Conservation (phyloP, 768 basidiomycete genomes). For the Brasilioporus rufonigricans region DNA sequence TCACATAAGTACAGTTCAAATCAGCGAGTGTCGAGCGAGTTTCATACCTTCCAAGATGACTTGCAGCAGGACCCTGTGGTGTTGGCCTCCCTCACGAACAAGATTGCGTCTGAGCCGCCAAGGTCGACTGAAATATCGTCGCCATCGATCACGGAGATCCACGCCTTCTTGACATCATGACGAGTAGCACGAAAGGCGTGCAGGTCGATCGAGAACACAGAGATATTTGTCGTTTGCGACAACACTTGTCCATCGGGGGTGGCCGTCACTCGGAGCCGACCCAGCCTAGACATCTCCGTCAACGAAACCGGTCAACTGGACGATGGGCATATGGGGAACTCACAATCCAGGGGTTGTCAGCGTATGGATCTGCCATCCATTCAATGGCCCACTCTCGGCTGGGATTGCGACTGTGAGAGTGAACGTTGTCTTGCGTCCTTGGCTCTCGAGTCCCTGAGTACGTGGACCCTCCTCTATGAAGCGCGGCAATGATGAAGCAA, state of each 20-base stretch:
- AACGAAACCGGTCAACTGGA: not conserved
- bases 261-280: constrained; percentile 20
- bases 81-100: constrained; percentile 9
- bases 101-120: not conserved
- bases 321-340: constrained; percentile 10
- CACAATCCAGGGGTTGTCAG: constrained; percentile 69
- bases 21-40: too few species aligned
- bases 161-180: not conserved
- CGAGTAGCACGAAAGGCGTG: not conserved
- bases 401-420: constrained; percentile 75
- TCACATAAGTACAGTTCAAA: not conserved
- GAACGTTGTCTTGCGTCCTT: constrained; percentile 35
- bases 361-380: constrained; percentile 65
- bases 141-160: constrained; percentile 14
- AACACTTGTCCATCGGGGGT: constrained; percentile 3
- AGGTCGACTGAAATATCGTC: not conserved
- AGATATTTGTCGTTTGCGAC: constrained; percentile 26
- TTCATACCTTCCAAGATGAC: constrained; percentile 25
- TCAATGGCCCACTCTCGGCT: constrained; percentile 62
- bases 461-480: not conserved
- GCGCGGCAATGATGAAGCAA: not conserved
- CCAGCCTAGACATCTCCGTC: constrained; percentile 9
- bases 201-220: constrained; percentile 22
- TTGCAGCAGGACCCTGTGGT: not conserved
- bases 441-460: not conserved